phyloP scores from a whole-genome alignment of 148 eudicot genomes.

The Fallopia convolvulus region DNA sequence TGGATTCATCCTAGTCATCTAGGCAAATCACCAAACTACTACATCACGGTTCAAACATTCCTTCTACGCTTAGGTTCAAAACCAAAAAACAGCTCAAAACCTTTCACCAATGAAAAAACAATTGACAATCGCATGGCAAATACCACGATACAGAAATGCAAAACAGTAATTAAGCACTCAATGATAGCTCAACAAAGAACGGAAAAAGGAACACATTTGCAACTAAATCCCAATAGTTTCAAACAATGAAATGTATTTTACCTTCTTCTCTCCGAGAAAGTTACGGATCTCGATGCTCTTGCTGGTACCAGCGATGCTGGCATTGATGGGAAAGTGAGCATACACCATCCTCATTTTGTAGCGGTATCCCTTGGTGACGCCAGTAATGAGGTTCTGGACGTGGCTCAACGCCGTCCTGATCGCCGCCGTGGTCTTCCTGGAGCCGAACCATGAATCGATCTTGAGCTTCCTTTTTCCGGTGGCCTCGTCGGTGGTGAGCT shows the following conservation, averaged over 20 bases:
- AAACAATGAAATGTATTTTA: neutral
- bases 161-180: no score
- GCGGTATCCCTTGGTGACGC: constrained; percentile 9
- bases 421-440: constrained; percentile 12
- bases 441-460: constrained; percentile 12
- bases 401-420: constrained; percentile 12
- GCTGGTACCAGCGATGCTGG: constrained; percentile 4
- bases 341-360: constrained; percentile 15
- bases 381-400: constrained; percentile 11
- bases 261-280: constrained; percentile 15
- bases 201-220: neutral
- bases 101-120: neutral
- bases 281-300: constrained; percentile 12
- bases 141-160: neutral
- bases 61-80: no score
- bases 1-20: neutral
- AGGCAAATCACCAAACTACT: neutral
- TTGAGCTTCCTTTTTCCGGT: constrained; percentile 11
- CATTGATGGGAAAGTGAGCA: constrained; percentile 13
- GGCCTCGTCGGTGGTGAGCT: constrained; percentile 10
- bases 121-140: neutral
- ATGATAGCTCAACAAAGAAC: neutral
- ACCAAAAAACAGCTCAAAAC: neutral
- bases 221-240: neutral
- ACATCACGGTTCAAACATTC: neutral